Evolutionary conservation across 2,329 filamentous ascomycete genomes (phyloP).

Genomic region (Macrophomina tecta): DNA sequence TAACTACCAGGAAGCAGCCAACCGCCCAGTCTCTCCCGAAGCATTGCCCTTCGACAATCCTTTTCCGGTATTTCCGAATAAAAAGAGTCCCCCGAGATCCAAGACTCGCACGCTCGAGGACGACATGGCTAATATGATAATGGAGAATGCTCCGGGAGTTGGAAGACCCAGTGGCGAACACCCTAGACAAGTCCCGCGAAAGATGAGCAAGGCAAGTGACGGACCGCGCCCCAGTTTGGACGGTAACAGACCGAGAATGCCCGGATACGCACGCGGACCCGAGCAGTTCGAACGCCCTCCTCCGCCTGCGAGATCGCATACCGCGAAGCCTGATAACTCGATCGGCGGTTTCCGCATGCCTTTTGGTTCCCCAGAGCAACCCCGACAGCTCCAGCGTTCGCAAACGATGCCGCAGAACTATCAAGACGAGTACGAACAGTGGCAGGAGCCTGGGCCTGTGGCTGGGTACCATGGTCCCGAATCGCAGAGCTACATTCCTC

Average conservation of each 20-base stretch:
- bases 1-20: constrained; percentile 33
- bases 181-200: constrained; percentile 21
- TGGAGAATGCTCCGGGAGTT: constrained; percentile 29
- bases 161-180: constrained; percentile 23
- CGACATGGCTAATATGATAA: constrained; percentile 44
- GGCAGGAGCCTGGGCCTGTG: constrained; percentile 42
- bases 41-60: constrained; percentile 51
- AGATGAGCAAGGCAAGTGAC: constrained; percentile 28
- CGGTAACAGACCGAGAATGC: constrained; percentile 11
- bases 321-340: constrained; percentile 2
- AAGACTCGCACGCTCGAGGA: constrained; percentile 40
- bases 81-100: constrained; percentile 35
- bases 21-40: constrained; percentile 34
- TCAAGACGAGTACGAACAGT: constrained; percentile 35
- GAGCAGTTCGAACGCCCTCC: constrained; percentile 30
- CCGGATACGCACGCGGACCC: constrained; percentile 27
- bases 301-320: constrained; percentile 29
- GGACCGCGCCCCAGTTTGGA: constrained; percentile 21
- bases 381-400: constrained; percentile 38
- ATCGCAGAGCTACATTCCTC: constrained; percentile 42
- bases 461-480: constrained; percentile 46
- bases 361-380: constrained; percentile 23
- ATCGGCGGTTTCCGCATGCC: constrained; percentile 27
- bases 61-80: constrained; percentile 53
- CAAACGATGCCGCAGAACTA: constrained; percentile 46